Evolutionary conservation across 805 yeast species (phyloP), one percentile per base, ranked within the genome.

Genomic region (Kodamaea nitidulidarum): DNA sequence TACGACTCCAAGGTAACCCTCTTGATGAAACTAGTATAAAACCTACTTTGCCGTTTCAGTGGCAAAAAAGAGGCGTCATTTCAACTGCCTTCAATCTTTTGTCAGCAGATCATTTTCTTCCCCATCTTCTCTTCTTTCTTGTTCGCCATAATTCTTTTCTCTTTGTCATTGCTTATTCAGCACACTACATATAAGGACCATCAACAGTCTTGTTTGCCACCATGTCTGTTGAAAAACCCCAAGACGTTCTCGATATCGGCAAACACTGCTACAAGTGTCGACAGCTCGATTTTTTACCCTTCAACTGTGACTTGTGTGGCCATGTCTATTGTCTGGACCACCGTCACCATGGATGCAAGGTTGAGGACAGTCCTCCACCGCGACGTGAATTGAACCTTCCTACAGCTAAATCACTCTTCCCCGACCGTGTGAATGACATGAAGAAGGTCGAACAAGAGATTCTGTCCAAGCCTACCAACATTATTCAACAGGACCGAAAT

Each of bases 261-360:
- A 56, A 70, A 41, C 76, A 77, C 49, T 80, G 85, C 54, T 49
- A 55, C 18, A 58, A 67, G 12, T 80, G 85, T 52, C 61, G 69
- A 33, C 65, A 63, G 44, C 58, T 78, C 5, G 85, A 80, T 52
- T 80, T 79, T 46, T 58, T 80, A 20, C 85, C 85, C 12, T 79
- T 69, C 51, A 56, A 55, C 12, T 80, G 85, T 52, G 72, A 70
- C 31, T 66, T 63, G 37, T 75, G 80, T 50, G 51, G 65, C 8
- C 47, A 52, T 16, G 57, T 66, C 2, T 79, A 55, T 48, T 79
- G 85, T 50, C 62, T 71, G 7, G 67, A 70, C 30, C 85, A 79
- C 50, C 50, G 81, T 32, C 51, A 48, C 28, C 71, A 62, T 44
- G 49, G 58, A 14, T 68, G 74, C 47, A 15, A 30, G 44, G 51